Evolutionary conservation across 257 asterid genomes (phyloP), one percentile per base, ranked within the genome.

Genomic region (Nicotiana obtusifolia): DNA sequence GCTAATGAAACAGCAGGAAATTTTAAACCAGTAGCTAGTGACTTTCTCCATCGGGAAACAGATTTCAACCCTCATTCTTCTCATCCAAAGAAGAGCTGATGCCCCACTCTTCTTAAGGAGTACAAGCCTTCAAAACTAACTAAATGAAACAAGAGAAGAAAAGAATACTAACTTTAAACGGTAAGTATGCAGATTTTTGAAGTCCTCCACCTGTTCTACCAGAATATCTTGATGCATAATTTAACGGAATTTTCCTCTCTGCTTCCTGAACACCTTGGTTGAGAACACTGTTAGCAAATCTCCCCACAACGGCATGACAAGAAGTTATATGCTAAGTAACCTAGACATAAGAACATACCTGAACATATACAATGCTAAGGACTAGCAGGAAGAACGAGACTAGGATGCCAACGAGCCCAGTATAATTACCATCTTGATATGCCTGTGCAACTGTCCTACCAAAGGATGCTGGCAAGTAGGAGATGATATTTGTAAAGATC

Each of bases 291-390:
- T 61, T 30, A 64, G 56, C 26, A 9, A 49, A 68, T 80, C 44
- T 83, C 59, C 76, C 59, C 28, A 78, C 65, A 75, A 77, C 9
- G 24, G 30, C 6, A 37, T 52, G 28, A 10, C 28, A 81, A 80
- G 41, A 66, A 81, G 41, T 78, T 30, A 69, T 84, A 16, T 14
- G 78, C 54, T 57, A 73, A 4, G 33, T 35, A 68, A 80, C 44
- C 10, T 24, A 64, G 68, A 60, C 31, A 78, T 53, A 57, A 81
- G 76, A 10, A 78, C 57, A 84, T 82, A 91, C 99, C 97, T 95
- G 99, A 61, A 95, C 99, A 85, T 95, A 95, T 10, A 95, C 98
- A 83, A 95, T 95, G 87, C 98, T 89, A 31, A 95, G 97, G 86
- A 95, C 99, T 83, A 95, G 89, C 71, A 95, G 85, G 89, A 89